A percentile compares a stretch with the other conserved stretches of the same genome.
Conservation (phyloP, 129 eudicot genomes). For the Saussurea involucrata region DNA sequence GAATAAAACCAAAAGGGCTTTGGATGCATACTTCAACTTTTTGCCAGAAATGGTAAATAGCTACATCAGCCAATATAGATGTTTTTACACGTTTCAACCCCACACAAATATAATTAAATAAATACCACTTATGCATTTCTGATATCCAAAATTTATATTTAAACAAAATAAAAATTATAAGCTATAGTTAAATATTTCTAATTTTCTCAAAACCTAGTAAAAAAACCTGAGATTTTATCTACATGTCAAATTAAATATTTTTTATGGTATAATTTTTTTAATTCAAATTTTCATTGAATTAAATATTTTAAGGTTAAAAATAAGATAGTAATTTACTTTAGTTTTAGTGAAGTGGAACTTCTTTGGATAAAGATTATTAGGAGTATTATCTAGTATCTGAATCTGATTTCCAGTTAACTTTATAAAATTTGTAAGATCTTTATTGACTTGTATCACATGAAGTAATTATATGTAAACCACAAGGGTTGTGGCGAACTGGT, state of each 20-base stretch:
- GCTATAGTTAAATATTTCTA: background rate
- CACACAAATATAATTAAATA: background rate
- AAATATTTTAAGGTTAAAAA: no score
- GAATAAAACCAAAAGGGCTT: slow-evolving; percentile 6
- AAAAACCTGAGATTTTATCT: background rate
- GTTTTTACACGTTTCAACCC: background rate
- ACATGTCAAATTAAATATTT: background rate
- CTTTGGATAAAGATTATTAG: no score
- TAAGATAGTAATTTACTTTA: no score
- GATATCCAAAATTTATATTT: background rate
- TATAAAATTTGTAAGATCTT: no score
- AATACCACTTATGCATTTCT: background rate
- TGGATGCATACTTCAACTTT: background rate
- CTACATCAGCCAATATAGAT: background rate
- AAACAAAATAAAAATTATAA: background rate
- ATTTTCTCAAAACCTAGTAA: background rate
- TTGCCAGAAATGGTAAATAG: background rate
- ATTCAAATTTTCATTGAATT: no score
- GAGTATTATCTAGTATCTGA: no score
- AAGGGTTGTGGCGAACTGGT: no score
- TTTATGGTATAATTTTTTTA: no score
- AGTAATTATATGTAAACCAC: no score
- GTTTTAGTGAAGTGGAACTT: no score
- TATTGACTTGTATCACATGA: no score
- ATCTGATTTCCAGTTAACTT: no score